Evolutionary conservation across 441 rosid species (phyloP), one percentile per base, ranked within the genome.

Genomic region (Bruguiera hainesii): DNA sequence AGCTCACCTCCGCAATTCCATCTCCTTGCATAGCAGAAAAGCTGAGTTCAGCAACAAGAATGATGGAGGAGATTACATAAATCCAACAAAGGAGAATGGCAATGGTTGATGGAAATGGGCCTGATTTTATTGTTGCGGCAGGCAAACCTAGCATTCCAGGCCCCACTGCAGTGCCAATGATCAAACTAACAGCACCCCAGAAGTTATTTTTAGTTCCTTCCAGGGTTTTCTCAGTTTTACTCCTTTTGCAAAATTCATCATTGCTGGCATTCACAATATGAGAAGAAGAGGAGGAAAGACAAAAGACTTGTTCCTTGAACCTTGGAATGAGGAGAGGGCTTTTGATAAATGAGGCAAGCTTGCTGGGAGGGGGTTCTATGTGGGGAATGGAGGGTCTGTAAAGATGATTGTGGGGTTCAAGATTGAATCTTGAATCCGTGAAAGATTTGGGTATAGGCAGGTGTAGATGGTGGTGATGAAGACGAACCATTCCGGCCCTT

Each of bases 91-190:
- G 77, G 71, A 91, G 74, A 71, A 91, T 81, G 58, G 78, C 77
- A 4, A 88, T 57, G 49, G 85, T 84, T 19, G 97, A 87, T 37
- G 95, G 94, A 68, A 87, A 67, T 3, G 97, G 81, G n/a, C 96
- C 98, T 6, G 93, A 87, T 73, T 75, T 87, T 74, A 89, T 81
- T 5, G 96, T 93, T 69, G 89, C 85, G 35, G 95, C 90, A 11
- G 96, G 97, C 62, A 93, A 84, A 51, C 93, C 93, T 52, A 89
- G 81, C 93, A 91, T 91, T 25, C 97, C 98, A 10, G 97, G 96
- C 39, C 98, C 97, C 7, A 87, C 97, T 48, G 97, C 97, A 46
- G 95, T 90, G 68, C 98, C 97, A 57, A 93, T 78, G 67, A 93
- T 89, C 77, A 90, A 89, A 80, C 81, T 82, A 63, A 90, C 95